Conservation (phyloP, 495 filamentous ascomycete genomes). For the Aspergillus sclerotioniger region DNA sequence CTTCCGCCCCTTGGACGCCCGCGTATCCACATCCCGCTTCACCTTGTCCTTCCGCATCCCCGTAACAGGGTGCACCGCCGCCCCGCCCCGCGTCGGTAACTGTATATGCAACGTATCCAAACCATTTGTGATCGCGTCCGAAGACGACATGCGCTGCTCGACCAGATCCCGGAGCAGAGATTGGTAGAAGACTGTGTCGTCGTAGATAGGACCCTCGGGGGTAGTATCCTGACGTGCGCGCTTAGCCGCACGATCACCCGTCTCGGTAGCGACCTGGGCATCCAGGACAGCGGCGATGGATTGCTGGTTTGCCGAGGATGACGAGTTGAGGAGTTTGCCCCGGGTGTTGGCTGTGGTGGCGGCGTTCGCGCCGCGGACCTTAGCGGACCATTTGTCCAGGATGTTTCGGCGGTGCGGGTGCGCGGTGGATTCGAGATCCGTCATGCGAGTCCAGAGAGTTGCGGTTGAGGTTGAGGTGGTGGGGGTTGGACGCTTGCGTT, state of each 20-base stretch:
- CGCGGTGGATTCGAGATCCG: conserved; percentile 55
- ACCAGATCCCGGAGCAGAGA: conserved; percentile 87
- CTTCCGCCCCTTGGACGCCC: conserved; percentile 93
- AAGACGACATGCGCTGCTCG: conserved; percentile 66
- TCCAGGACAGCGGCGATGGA: conserved; percentile 70
- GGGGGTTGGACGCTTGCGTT: conserved; percentile 55
- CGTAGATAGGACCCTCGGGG: conserved; percentile 55
- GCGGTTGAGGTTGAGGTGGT: conserved; percentile 49
- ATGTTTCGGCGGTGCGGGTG: conserved; percentile 40
- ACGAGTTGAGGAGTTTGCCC: conserved; percentile 47
- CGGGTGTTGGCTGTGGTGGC: conserved; percentile 35
- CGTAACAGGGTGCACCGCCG: conserved; percentile 42
- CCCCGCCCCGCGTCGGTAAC: conserved; percentile 29
- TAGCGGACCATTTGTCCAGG: conserved; percentile 50
- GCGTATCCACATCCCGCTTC: conserved; percentile 82
- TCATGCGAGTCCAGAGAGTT: conserved; percentile 73
- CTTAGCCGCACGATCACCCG: conserved; percentile 64
- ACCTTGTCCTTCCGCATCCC: conserved; percentile 80
- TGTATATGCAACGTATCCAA: conserved; percentile 40
- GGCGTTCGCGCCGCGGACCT: conserved; percentile 47
- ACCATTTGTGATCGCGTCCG: conserved; percentile 45
- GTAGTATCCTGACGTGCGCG: conserved; percentile 34
- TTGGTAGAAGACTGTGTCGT: conserved; percentile 93
- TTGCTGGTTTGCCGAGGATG: conserved; percentile 46
- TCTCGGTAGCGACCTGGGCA: conserved; percentile 65